Base-by-base conservation (phyloP, 345 rosid genomes). In the Murraya paniculata region DNA sequence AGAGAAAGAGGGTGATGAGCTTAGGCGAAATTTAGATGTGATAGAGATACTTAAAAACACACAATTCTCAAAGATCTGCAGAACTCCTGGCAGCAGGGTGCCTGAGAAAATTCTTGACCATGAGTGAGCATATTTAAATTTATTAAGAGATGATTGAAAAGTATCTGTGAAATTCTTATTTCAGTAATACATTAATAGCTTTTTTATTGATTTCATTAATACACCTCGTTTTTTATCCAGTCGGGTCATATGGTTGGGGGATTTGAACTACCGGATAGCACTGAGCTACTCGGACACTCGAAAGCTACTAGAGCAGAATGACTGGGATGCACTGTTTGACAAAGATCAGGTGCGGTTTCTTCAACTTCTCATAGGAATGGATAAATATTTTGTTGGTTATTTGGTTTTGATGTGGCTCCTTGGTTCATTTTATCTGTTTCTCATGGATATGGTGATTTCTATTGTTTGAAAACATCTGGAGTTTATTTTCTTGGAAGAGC, bases 1-100 rank as follows among this genome's bases (percentile, higher is more conserved):
- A 21, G 97, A 95, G 82, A 95, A 90, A 86, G 99, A 95, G 84
- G 98, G 99, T 2, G 99, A 95, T 59, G 97, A 94, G 77, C 91
- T 83, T 14, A 82, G 97, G 77, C 88, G 99, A 88, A 95, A 95
- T 78, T 86, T 61, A 36, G 97, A 95, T 73, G 99, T 93, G 9
- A 78, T 80, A 1, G 97, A 93, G 84, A 95, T 90, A 77, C 95
- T 93, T 39, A 91, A 78, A 82, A 93, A 88, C 86, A 95, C 99
- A n/a, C 91, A 85, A 76, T 95, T 95, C 78, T 86, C 85, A 6
- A 88, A 89, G 84, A 89, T 88, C 13, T 92, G 98, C 81, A 88
- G 87, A 85, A 85, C 84, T 14, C 61, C 93, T 8, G 80, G 76
- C 48, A 83, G 80, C 41, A 83, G 89, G 66, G 81, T 90, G 73